Conservation (phyloP, 148 eudicot species). For the Pharnaceum exiguum region DNA sequence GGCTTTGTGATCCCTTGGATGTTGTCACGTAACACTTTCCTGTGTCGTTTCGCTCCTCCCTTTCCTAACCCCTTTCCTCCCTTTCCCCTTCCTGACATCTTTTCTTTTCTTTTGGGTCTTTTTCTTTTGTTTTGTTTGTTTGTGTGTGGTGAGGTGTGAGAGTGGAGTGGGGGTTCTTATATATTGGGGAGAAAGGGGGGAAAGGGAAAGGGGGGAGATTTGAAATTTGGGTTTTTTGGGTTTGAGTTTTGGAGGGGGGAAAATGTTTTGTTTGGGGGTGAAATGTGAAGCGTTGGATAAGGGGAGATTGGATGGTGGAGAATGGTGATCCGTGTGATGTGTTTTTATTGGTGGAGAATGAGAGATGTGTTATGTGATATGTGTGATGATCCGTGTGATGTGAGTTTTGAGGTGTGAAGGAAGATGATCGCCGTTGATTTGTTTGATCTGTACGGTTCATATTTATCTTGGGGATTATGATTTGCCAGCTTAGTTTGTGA, state of each 20-base stretch:
- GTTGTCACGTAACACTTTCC: constrained; percentile 24
- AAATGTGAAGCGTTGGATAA: neutral
- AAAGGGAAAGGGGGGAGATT: neutral
- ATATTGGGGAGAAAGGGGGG: neutral
- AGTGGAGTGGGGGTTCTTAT: neutral
- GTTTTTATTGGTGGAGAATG: neutral
- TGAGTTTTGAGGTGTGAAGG: neutral
- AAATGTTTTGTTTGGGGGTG: constrained; percentile 1
- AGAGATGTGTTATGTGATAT: no score
- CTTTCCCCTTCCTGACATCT: constrained; percentile 30
- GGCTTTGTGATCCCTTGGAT: constrained; percentile 29
- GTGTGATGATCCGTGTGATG: constrained; percentile 14
- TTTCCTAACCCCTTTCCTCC: constrained; percentile 28
- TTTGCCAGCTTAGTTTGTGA: no score
- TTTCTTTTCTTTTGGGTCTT: neutral
- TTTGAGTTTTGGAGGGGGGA: constrained; percentile 9
- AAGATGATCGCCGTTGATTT: neutral
- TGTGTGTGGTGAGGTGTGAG: neutral
- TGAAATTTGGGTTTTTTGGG: neutral
- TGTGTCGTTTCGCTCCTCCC: constrained; percentile 29
- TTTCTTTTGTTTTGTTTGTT: neutral
- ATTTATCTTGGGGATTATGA: neutral
- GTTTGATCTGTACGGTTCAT: constrained; percentile 1
- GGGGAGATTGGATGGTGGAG: neutral
- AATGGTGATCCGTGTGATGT: constrained; percentile 8